These are phyloP conservation scores for Erysimum cheiranthoides DNA, from an alignment of 345 rosid species.

Conservation along the genomic window DNA sequence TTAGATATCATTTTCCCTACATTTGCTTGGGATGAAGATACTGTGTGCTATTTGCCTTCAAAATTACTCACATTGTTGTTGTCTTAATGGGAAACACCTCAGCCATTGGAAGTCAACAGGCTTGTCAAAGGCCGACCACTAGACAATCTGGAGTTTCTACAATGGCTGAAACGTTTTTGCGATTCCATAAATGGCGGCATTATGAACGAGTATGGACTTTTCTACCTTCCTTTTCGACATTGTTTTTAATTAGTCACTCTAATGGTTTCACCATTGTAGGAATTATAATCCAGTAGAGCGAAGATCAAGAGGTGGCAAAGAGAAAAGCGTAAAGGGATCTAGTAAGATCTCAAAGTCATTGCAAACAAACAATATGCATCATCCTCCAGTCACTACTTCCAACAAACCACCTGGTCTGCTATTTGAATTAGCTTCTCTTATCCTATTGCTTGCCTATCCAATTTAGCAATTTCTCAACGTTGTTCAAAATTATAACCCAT, in stretches of 20 bases:
- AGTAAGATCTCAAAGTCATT: slow-evolving; percentile 74
- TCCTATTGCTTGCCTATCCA: slow-evolving; percentile 2
- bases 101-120: slow-evolving; percentile 93
- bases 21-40: not conserved
- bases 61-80: not conserved
- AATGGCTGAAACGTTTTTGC: slow-evolving; percentile 95
- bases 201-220: slow-evolving; percentile 74
- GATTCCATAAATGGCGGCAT: slow-evolving; percentile 97
- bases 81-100: slow-evolving; percentile 28
- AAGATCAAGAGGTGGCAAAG: slow-evolving; percentile 81
- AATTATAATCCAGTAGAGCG: slow-evolving; percentile 91
- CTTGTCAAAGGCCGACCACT: slow-evolving; percentile 91
- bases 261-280: slow-evolving; percentile 48
- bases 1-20: not conserved
- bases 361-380: slow-evolving; percentile 67
- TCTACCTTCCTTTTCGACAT: slow-evolving; percentile 1
- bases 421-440: slow-evolving; percentile 12
- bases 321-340: slow-evolving; percentile 56
- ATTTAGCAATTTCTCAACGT: not conserved
- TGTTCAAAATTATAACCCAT: slow-evolving; percentile 5
- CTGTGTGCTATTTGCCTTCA: slow-evolving; percentile 5
- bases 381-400: slow-evolving; percentile 34
- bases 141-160: slow-evolving; percentile 98
- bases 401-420: slow-evolving; percentile 30
- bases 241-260: not conserved